phyloP scores from a whole-genome alignment of 495 filamentous ascomycete species.

The Aspergillus steynii region DNA sequence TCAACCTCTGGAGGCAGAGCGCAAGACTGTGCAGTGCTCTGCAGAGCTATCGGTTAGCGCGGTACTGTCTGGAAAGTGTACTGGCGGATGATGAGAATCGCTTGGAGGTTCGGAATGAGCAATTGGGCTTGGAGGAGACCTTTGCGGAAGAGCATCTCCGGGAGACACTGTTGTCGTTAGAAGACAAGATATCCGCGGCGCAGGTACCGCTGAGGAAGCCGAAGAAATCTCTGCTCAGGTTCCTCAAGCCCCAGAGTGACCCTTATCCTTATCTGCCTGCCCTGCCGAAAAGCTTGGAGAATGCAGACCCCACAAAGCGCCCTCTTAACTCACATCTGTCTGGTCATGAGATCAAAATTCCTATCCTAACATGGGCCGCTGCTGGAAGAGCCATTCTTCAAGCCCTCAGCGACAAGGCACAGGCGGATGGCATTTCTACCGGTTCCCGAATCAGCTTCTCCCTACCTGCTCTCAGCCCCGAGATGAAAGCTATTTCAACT shows the following conservation, averaged over 20 bases:
- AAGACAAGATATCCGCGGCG: conserved; percentile 69
- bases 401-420: conserved; percentile 46
- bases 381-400: conserved; percentile 59
- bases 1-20: conserved; percentile 89
- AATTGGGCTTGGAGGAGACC: conserved; percentile 79
- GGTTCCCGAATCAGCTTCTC: conserved; percentile 39
- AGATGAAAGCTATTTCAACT: conserved; percentile 16
- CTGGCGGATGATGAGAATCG: conserved; percentile 80
- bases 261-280: conserved; percentile 75
- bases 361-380: conserved; percentile 50
- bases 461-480: conserved; percentile 31
- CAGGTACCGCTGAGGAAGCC: conserved; percentile 64
- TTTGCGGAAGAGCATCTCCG: conserved; percentile 80
- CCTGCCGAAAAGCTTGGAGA: conserved; percentile 38
- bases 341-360: conserved; percentile 33
- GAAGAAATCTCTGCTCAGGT: conserved; percentile 61
- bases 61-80: conserved; percentile 90
- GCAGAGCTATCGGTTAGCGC: conserved; percentile 70
- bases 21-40: conserved; percentile 76
- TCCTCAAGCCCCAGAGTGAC: conserved; percentile 68
- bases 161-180: conserved; percentile 61
- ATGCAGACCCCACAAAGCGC: conserved; percentile 26
- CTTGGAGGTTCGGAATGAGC: conserved; percentile 67
- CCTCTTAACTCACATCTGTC: conserved; percentile 32
- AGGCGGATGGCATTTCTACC: conserved; percentile 33